Base-by-base conservation (phyloP, 2,329 filamentous ascomycete species). In the Cadophora luteo-olivacea region DNA sequence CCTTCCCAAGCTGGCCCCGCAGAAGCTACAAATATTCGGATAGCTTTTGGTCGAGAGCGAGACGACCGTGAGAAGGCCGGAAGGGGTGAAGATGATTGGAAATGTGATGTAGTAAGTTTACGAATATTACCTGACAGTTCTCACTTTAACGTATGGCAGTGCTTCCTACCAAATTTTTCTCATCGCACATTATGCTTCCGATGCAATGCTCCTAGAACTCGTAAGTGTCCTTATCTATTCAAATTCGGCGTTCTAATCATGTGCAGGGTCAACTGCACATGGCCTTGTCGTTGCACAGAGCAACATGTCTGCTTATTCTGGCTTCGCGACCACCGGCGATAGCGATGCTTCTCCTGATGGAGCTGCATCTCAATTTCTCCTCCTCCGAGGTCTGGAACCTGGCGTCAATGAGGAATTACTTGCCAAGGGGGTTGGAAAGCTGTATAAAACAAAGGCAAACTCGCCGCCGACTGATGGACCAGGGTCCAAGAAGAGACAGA, bases 361-460 rank as follows among this genome's bases (percentile, higher is more conserved):
- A 25, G 74, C 68, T 16, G 75, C 75, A 0, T 93, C 92, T 0
- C 92, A 94, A 72, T 93, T 94, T 72, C 81, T 96, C 24, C 87
- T 96, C 4, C 83, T 96, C 29, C 89, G 92, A 69, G 90, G 90
- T 8, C 81, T 97, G 7, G 88, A 92, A 38, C 81, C 86, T 0
- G 89, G 90, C 16, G 87, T 93, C 6, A 91, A 85, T 7, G 92
- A 95, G 78, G 88, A 91, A 66, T 82, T 92, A 60, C 83, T 97
- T 11, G 90, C 90, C 0, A 89, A 87, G 67, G 92, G 92, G 29
- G 87, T 93, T 61, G 87, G 88, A 74, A 92, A 92, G 72, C 84
- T 97, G 4, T 92, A 92, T 75, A 91, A 88, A 71, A 84, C 85
- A 0, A 84, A 85, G 57, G 72, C 71, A 32, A 71, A 60, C 22